Evolutionary conservation across 1,284 basidiomycete species (phyloP), one percentile per base, ranked within the genome.

Genomic region (Sporisorium exsertum): DNA sequence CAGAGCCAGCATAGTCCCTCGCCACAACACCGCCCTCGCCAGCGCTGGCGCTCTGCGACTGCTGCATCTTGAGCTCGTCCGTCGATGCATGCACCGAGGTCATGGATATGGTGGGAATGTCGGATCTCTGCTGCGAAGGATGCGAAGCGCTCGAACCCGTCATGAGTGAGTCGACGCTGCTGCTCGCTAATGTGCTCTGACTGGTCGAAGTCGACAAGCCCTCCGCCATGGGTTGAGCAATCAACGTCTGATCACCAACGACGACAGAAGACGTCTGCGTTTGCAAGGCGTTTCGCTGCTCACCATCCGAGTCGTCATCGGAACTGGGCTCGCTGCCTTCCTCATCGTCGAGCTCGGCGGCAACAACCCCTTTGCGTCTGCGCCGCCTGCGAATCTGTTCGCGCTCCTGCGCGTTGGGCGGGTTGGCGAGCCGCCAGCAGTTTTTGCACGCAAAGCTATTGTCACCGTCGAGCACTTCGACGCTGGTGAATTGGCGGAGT

Each of bases 381-480:
- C 86, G 10, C 84, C 86, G 32, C 68, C 85, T 60, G 85, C 77
- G 85, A 83, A 71, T 87, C 84, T 80, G 63, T 53, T 77, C 72
- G 18, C 72, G 47, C 43, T 80, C 79, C 42, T 68, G 71, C 8
- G 70, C 69, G 15, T 69, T 68, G 7, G 74, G 77, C 18, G 91
- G 91, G 79, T 93, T 90, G 47, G 89, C 90, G 51, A 92, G 90
- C 87, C 94, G 93, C 95, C 95, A 97, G 87, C 95, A 97, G 63
- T 92, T 89, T 78, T 92, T 89, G 85, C 95, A 97, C 0, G 94
- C 93, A 70, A 97, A 95, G 87, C 91, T 92, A 81, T 97, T 97
- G 77, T 96, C 94, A 0, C 94, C 94, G 76, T 97, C 93, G 32
- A 97, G 87, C 8, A 94, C 90, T 83, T 97, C 95, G 22, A 96